phyloP scores from a whole-genome alignment of 2,329 filamentous ascomycete species.

The Scytalidium lignicola region DNA sequence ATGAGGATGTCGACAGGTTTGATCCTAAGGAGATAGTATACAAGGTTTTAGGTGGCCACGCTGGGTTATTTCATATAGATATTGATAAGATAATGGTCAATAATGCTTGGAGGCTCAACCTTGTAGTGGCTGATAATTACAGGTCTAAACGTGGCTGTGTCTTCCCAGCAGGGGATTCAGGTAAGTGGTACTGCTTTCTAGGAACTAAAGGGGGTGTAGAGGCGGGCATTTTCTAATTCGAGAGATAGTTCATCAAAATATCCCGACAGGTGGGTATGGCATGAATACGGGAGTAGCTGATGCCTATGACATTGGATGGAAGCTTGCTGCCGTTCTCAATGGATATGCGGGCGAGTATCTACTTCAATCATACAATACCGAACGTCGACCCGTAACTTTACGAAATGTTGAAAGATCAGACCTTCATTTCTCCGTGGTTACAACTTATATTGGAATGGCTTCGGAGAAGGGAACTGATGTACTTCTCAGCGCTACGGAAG shows the following conservation, averaged over 20 bases:
- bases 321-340: constrained; percentile 22
- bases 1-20: constrained; percentile 11
- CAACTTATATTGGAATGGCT: background rate
- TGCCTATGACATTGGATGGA: constrained; percentile 27
- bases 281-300: constrained; percentile 31
- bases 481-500: background rate
- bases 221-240: too few relatives aligned
- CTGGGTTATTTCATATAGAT: constrained; percentile 16
- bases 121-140: constrained; percentile 24
- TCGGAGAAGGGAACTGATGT: background rate
- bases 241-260: constrained; percentile 23
- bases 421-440: background rate
- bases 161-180: constrained; percentile 27
- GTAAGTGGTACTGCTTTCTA: too few relatives aligned
- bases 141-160: constrained; percentile 11
- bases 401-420: constrained; percentile 20
- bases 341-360: constrained; percentile 12
- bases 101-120: constrained; percentile 26
- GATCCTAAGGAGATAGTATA: constrained; percentile 22
- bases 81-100: constrained; percentile 30
- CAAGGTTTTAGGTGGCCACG: constrained; percentile 17
- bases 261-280: constrained; percentile 28
- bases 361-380: constrained; percentile 21
- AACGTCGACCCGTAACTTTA: constrained; percentile 20
- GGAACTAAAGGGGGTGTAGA: too few relatives aligned